Conservation (phyloP, 2,329 filamentous ascomycete species). For the Hypoxylon rubiginosum region DNA sequence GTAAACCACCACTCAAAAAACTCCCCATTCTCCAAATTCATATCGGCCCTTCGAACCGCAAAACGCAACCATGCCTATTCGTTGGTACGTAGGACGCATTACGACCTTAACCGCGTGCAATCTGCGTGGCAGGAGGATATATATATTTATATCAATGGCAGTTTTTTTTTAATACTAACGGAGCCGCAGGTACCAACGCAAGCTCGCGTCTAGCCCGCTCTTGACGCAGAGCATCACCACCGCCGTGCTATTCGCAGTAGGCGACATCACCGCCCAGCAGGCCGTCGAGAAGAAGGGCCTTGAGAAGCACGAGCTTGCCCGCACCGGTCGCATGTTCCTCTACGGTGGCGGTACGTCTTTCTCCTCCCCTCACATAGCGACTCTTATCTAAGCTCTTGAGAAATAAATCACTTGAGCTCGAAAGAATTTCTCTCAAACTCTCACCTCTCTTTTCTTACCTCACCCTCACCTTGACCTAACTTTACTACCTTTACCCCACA, state of each 20-base stretch:
- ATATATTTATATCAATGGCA: neutral
- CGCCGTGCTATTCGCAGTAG: slow-evolving; percentile 90
- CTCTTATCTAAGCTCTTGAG: slow-evolving; percentile 6
- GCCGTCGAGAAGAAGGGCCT: slow-evolving; percentile 84
- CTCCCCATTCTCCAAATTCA: slow-evolving; percentile 22
- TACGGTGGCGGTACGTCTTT: slow-evolving; percentile 78
- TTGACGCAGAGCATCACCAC: slow-evolving; percentile 93
- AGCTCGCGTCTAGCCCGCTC: slow-evolving; percentile 83
- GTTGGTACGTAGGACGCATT: slow-evolving; percentile 48
- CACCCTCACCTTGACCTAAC: slow-evolving; percentile 1
- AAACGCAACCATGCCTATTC: slow-evolving; percentile 47
- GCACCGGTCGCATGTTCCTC: slow-evolving; percentile 82
- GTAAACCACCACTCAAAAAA: slow-evolving; percentile 32
- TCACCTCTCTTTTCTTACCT: slow-evolving; percentile 8
- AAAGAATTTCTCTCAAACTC: slow-evolving; percentile 13
- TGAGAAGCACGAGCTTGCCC: slow-evolving; percentile 78
- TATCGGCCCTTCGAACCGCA: slow-evolving; percentile 29
- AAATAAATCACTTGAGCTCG: slow-evolving; percentile 5
- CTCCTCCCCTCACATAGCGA: neutral
- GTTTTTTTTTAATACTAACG: slow-evolving; percentile 19
- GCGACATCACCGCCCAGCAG: slow-evolving; percentile 93
- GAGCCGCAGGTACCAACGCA: slow-evolving; percentile 82
- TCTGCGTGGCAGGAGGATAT: neutral
- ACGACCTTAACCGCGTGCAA: slow-evolving; percentile 12
- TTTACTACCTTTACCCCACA: slow-evolving; percentile 5